phyloP scores from a whole-genome alignment of 2,329 filamentous ascomycete species.

The Fusarium sp. region DNA sequence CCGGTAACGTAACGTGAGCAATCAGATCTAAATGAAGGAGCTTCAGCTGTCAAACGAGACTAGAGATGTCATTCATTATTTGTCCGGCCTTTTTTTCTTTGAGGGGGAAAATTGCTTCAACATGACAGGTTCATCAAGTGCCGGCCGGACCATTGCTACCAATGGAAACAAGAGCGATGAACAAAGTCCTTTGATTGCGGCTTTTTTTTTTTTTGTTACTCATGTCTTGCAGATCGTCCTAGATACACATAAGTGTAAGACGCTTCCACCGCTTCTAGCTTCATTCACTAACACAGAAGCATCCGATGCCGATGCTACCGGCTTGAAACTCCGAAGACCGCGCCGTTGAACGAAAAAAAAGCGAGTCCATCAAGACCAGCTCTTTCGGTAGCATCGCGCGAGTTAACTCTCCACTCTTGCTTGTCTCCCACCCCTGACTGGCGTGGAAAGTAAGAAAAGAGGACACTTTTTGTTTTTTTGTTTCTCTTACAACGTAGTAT shows the following conservation, averaged over 20 bases:
- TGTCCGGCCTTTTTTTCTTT: not conserved
- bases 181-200: not conserved
- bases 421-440: not conserved
- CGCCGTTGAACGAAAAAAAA: not conserved
- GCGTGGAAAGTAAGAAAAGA: not conserved
- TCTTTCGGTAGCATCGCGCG: not conserved
- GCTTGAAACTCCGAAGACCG: not conserved
- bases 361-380: not conserved
- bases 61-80: not conserved
- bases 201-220: not conserved
- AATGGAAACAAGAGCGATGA: not conserved
- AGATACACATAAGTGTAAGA: not conserved
- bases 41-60: not conserved
- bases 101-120: not conserved
- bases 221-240: not conserved
- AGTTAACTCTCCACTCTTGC: not conserved
- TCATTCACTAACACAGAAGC: not conserved
- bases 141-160: not conserved
- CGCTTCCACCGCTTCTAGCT: not conserved
- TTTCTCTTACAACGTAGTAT: not conserved
- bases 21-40: not conserved
- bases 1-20: not conserved
- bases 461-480: not conserved
- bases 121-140: not conserved
- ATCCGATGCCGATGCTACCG: constrained; percentile 2